These are phyloP conservation scores for Trichoderma sp. DNA, from an alignment of 2,329 filamentous ascomycete genomes.

Conservation along the genomic window DNA sequence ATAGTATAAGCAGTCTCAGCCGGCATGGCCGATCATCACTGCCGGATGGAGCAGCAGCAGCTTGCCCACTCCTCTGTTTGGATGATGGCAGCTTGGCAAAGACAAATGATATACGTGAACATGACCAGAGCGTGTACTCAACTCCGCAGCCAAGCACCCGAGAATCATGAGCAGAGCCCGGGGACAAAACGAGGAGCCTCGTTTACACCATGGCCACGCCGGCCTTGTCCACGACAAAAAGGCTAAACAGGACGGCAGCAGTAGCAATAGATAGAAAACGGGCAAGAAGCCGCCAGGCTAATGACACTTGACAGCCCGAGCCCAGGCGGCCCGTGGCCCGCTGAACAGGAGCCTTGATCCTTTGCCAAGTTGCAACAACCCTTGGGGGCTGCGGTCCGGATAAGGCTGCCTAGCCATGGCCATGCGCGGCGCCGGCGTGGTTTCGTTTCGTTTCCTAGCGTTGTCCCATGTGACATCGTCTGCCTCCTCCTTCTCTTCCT, in stretches of 20 bases:
- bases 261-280: constrained; percentile 5
- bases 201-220: not conserved
- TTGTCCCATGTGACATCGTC: constrained; percentile 8
- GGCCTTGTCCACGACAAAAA: not conserved
- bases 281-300: not conserved
- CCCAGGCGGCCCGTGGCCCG: constrained; percentile 9
- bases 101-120: not conserved
- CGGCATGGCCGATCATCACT: constrained; percentile 22
- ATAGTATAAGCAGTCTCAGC: constrained; percentile 7
- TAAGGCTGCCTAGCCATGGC: constrained; percentile 19
- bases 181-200: not conserved
- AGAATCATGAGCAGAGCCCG: not conserved
- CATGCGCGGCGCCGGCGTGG: not conserved
- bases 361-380: constrained; percentile 18
- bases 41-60: constrained; percentile 14
- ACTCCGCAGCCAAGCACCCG: not conserved
- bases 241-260: not conserved
- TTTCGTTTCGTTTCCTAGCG: not conserved
- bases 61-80: constrained; percentile 2
- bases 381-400: constrained; percentile 13
- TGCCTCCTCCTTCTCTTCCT: not conserved
- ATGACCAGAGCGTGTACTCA: not conserved
- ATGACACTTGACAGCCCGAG: not conserved
- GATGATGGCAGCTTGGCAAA: constrained; percentile 1
- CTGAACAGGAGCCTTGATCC: constrained; percentile 11